phyloP scores from a whole-genome alignment of 83 land plant genomes.

The Thuja plicata region DNA sequence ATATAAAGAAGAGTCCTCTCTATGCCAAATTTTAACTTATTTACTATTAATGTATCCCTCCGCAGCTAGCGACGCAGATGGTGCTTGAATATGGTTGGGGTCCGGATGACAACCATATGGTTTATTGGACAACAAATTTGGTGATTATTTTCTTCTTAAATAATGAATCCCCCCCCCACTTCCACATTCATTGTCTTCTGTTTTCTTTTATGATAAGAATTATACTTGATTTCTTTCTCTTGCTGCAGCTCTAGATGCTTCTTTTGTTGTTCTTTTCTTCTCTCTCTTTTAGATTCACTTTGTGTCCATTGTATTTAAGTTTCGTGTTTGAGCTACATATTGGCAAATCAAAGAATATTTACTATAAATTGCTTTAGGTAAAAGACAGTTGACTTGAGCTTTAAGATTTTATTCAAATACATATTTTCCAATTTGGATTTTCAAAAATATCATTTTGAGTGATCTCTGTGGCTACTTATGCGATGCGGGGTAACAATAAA shows the following conservation, averaged over 20 bases:
- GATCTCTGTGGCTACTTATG: neutral
- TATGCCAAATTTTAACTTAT: neutral
- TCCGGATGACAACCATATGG: constrained; percentile 75
- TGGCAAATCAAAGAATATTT: neutral
- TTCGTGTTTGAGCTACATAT: neutral
- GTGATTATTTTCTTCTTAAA: constrained; percentile 23
- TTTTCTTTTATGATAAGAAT: neutral
- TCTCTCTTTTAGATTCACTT: neutral
- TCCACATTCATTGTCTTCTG: neutral
- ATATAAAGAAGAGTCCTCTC: neutral
- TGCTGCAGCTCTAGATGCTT: neutral
- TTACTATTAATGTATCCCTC: neutral
- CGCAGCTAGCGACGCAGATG: constrained; percentile 89
- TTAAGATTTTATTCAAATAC: neutral
- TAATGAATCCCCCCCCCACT: neutral
- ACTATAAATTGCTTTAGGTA: neutral
- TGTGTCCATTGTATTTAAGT: neutral
- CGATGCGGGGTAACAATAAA: neutral
- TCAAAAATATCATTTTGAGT: neutral
- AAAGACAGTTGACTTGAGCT: neutral
- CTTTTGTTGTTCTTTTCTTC: neutral
- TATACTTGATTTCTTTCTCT: neutral
- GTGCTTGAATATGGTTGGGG: constrained; percentile 97
- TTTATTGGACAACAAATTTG: constrained; percentile 52
- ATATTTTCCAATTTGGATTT: neutral